A percentile compares a stretch with the other conserved stretches of the same genome.
These are phyloP conservation scores for Nicotiana paniculata DNA, from an alignment of 257 asterid genomes.

Conservation along the genomic window DNA sequence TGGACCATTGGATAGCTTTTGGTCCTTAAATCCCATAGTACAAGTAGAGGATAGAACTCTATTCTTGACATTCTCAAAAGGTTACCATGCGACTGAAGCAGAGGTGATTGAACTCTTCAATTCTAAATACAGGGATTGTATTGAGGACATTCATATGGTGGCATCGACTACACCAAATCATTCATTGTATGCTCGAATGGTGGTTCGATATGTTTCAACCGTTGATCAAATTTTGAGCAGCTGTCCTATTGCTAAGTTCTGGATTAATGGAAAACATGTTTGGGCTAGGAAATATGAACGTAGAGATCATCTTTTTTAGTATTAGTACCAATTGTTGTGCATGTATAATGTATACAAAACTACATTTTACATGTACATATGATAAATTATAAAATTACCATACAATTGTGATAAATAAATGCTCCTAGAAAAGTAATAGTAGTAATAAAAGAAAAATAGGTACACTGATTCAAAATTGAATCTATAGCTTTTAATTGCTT, in stretches of 20 bases:
- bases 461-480: not conserved
- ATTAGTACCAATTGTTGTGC: no score
- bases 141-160: slow-evolving; percentile 6
- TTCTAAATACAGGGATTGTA: slow-evolving; percentile 9
- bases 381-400: not conserved
- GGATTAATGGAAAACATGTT: slow-evolving; percentile 12
- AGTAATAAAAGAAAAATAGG: not conserved
- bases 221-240: slow-evolving; percentile 6
- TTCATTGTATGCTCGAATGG: slow-evolving; percentile 13
- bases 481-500: not conserved
- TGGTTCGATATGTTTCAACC: slow-evolving; percentile 5
- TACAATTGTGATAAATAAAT: not conserved
- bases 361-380: not conserved
- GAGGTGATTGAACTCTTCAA: slow-evolving; percentile 15
- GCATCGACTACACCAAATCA: not conserved
- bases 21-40: not conserved
- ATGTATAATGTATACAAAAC: no score
- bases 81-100: slow-evolving; percentile 6
- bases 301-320: no score
- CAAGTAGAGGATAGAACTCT: slow-evolving; percentile 12
- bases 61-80: slow-evolving; percentile 21
- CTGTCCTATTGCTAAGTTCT: slow-evolving; percentile 11
- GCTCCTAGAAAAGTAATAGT: not conserved
- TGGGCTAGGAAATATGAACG: slow-evolving; percentile 17
- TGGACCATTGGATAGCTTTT: not conserved